Conservation (phyloP, 805 yeast species). For the Lipomyces sp. region DNA sequence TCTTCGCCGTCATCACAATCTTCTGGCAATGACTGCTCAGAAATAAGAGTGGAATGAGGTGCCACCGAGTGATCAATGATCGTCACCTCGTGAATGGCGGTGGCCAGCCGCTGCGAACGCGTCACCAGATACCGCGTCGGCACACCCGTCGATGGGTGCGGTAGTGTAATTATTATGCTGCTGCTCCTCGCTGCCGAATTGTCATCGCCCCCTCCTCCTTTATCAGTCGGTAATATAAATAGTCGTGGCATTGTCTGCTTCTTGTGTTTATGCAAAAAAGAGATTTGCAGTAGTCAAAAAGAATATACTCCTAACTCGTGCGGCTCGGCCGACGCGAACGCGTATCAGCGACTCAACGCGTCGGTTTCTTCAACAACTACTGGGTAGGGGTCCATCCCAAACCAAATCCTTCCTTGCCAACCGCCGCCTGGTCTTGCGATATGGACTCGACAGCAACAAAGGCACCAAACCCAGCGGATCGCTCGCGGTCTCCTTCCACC, state of each 20-base stretch:
- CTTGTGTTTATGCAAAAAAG: background rate
- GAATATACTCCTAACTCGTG: too few species aligned
- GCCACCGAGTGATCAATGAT: constrained; percentile 7
- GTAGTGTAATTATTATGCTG: constrained; percentile 19
- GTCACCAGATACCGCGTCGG: constrained; percentile 24
- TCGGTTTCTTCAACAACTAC: too few species aligned
- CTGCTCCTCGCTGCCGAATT: background rate
- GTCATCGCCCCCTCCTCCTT: background rate
- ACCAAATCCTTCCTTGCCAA: background rate
- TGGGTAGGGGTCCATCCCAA: too few species aligned
- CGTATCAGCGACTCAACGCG: too few species aligned
- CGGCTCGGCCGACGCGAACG: too few species aligned
- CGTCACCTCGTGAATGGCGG: constrained; percentile 13
- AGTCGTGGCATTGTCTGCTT: constrained; percentile 16
- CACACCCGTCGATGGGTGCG: constrained; percentile 30
- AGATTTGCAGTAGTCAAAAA: too few species aligned
- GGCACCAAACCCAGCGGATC: background rate
- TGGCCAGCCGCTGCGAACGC: background rate
- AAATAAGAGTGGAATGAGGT: constrained; percentile 22
- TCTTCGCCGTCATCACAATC: background rate
- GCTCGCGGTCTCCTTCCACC: background rate
- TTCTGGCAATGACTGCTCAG: background rate
- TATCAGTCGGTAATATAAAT: constrained; percentile 6
- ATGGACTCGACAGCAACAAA: background rate
- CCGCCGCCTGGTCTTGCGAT: background rate